Evolutionary conservation across 2,329 filamentous ascomycete genomes (phyloP).

Genomic region (Alternaria consortialis): DNA sequence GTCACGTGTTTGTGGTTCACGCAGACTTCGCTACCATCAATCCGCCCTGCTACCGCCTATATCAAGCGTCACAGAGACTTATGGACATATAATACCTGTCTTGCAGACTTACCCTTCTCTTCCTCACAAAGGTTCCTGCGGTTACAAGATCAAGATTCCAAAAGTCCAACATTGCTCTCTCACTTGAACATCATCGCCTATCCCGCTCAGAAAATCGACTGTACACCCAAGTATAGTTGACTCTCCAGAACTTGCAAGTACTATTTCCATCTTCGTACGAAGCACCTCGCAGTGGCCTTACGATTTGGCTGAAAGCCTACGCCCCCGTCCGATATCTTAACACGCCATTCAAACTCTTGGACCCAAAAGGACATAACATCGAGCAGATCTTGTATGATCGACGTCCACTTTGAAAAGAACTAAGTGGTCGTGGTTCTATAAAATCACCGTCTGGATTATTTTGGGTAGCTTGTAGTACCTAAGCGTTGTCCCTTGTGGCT

Average conservation of each 20-base stretch:
- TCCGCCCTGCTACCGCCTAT: slow-evolving; percentile 11
- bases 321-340: not conserved
- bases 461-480: not conserved
- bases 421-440: not conserved
- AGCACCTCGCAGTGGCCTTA: not conserved
- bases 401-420: not conserved
- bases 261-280: not conserved
- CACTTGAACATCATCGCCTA: slow-evolving; percentile 10
- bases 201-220: not conserved
- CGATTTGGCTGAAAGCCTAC: not conserved
- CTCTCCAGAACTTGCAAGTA: not conserved
- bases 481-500: not conserved
- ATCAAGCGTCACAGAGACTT: slow-evolving; percentile 3
- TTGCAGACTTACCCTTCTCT: not conserved
- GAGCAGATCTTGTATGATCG: not conserved
- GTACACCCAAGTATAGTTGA: not conserved
- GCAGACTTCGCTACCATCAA: not conserved
- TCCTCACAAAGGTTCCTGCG: not conserved
- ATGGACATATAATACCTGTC: not conserved
- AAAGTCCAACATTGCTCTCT: slow-evolving; percentile 11
- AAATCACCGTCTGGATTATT: not conserved
- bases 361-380: not conserved
- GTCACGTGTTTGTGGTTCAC: slow-evolving; percentile 5
- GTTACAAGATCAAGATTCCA: not conserved
- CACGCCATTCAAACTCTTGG: not conserved